Evolutionary conservation across 176 grass and related monocot species (phyloP).

Genomic region (Areca catechu): DNA sequence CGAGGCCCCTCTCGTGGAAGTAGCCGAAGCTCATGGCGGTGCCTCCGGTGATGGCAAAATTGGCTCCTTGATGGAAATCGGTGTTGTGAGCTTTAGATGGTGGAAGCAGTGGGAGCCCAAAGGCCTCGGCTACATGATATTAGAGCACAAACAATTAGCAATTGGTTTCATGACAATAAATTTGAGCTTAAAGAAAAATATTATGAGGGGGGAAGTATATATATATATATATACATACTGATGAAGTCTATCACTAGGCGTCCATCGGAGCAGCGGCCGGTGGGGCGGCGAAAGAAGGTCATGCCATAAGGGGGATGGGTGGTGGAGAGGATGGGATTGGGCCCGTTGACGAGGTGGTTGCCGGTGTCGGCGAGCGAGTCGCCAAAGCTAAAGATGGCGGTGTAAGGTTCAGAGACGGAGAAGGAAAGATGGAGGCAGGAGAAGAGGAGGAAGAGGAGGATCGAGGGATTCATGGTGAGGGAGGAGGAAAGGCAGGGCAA

Average conservation of each 20-base stretch:
- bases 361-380: slow-evolving; percentile 51
- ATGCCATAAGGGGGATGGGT: slow-evolving; percentile 29
- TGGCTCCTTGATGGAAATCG: slow-evolving; percentile 26
- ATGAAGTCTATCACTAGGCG: slow-evolving; percentile 54
- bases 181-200: no score
- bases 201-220: background rate
- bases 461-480: background rate
- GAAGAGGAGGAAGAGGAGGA: background rate
- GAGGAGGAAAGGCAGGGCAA: no score
- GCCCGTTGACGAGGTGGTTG: slow-evolving; percentile 29
- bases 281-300: slow-evolving; percentile 37
- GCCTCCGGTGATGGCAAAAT: slow-evolving; percentile 38
- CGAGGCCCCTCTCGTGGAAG: slow-evolving; percentile 29
- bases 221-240: no score
- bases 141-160: no score
- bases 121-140: slow-evolving; percentile 17
- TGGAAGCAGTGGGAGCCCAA: slow-evolving; percentile 27
- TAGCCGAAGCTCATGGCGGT: slow-evolving; percentile 26
- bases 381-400: slow-evolving; percentile 48
- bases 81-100: slow-evolving; percentile 30
- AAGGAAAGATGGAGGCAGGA: background rate
- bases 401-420: background rate
- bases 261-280: slow-evolving; percentile 37
- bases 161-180: no score
- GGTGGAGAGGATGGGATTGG: slow-evolving; percentile 22